Percentiles rank a stretch among this genome's conserved stretches.
phyloP scores from a whole-genome alignment of 1,284 basidiomycete genomes.

The Hemileccinum hortonii region DNA sequence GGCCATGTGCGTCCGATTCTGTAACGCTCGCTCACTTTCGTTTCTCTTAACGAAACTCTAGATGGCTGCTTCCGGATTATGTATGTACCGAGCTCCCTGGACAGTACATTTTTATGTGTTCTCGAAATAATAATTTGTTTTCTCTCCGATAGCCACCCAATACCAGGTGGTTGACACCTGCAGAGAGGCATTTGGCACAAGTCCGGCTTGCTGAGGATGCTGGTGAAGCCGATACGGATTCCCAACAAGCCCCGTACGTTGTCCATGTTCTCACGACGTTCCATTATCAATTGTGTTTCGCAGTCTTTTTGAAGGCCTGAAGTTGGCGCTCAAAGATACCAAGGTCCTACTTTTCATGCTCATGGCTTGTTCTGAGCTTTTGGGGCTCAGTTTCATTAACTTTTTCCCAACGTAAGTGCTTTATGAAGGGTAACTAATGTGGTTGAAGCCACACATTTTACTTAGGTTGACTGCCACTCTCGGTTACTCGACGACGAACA shows the following conservation, averaged over 20 bases:
- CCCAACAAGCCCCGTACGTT: constrained; percentile 53
- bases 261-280: too few species aligned
- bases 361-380: constrained; percentile 50
- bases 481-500: constrained; percentile 62
- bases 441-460: neutral
- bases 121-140: too few species aligned
- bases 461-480: constrained; percentile 62
- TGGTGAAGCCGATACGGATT: constrained; percentile 69
- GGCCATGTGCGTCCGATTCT: constrained; percentile 46
- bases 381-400: constrained; percentile 70
- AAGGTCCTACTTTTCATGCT: constrained; percentile 62
- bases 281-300: neutral
- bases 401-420: constrained; percentile 68
- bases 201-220: constrained; percentile 73
- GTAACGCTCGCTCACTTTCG: neutral
- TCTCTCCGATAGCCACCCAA: constrained; percentile 52
- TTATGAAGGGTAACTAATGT: neutral
- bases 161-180: constrained; percentile 60
- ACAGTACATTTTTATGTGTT: neutral
- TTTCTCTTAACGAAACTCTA: constrained; percentile 19
- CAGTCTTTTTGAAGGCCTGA: constrained; percentile 55
- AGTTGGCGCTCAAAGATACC: constrained; percentile 61
- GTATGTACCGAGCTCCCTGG: constrained; percentile 32
- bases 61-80: constrained; percentile 55
- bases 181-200: constrained; percentile 68